Conservation (phyloP, 2,329 filamentous ascomycete species). For the Exserohilum turcica region DNA sequence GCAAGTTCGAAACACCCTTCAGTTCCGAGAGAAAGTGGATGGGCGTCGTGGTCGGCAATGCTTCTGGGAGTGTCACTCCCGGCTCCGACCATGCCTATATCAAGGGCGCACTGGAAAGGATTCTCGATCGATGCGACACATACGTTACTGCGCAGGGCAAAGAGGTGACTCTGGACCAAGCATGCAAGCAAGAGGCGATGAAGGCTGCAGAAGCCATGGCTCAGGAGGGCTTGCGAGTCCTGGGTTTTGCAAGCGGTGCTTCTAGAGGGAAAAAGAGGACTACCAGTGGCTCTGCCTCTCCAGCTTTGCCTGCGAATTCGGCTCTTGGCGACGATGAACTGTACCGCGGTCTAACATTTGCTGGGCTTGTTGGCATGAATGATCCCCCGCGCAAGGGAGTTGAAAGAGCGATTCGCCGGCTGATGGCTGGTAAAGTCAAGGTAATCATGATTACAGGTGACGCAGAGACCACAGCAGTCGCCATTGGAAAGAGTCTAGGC, state of each 20-base stretch:
- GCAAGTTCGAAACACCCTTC: conserved; percentile 87
- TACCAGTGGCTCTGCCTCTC: conserved; percentile 40
- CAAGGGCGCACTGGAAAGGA: conserved; percentile 89
- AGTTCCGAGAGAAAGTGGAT: conserved; percentile 99
- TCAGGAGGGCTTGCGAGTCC: conserved; percentile 82
- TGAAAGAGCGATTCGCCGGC: conserved; percentile 80
- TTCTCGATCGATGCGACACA: conserved; percentile 85
- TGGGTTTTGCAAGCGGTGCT: conserved; percentile 89
- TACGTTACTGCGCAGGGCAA: conserved; percentile 86
- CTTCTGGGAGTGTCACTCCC: conserved; percentile 55
- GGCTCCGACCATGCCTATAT: conserved; percentile 87
- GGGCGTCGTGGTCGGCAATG: conserved; percentile 78
- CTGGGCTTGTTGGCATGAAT: conserved; percentile 94
- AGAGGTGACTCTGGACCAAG: conserved; percentile 82
- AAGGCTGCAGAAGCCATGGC: conserved; percentile 87
- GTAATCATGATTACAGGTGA: conserved; percentile 99
- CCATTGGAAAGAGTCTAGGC: conserved; percentile 92
- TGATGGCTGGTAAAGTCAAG: conserved; percentile 93
- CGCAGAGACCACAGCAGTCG: conserved; percentile 89
- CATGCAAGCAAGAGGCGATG: conserved; percentile 73
- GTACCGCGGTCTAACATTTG: conserved; percentile 85
- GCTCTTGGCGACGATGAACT: conserved; percentile 66
- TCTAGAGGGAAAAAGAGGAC: conserved; percentile 46
- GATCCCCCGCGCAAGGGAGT: conserved; percentile 93
- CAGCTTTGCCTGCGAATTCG: conserved; percentile 28